Conservation (phyloP, 2,329 filamentous ascomycete species). For the Talaromyces sp. region DNA sequence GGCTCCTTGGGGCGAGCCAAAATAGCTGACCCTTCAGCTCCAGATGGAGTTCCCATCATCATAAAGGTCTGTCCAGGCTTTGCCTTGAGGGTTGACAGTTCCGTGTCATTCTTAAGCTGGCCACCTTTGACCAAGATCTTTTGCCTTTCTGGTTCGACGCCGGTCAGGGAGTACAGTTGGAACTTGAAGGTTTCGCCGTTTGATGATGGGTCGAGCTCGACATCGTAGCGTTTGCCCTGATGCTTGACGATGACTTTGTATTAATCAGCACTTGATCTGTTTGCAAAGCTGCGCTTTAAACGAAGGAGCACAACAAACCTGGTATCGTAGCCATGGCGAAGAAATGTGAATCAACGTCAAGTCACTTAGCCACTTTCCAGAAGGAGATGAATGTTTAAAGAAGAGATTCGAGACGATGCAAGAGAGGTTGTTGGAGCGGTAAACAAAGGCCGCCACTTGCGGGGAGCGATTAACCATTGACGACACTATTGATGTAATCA, state of each 20-base stretch:
- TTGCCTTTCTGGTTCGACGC: conserved; percentile 91
- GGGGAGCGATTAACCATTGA: conserved; percentile 11
- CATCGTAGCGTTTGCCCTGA: conserved; percentile 87
- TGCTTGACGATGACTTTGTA: conserved; percentile 81
- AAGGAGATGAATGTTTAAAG: not conserved
- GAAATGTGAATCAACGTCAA: not conserved
- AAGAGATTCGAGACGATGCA: not conserved
- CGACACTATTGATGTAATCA: conserved; percentile 18
- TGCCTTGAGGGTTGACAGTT: conserved; percentile 74
- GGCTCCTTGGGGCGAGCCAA: conserved; percentile 69
- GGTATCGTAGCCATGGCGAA: conserved; percentile 52
- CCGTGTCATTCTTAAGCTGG: conserved; percentile 91
- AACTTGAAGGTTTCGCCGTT: conserved; percentile 93
- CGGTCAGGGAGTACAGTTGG: conserved; percentile 90
- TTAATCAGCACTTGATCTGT: conserved; percentile 19
- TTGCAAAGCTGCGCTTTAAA: not conserved
- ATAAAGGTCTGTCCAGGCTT: conserved; percentile 85
- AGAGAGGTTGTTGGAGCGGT: conserved; percentile 2
- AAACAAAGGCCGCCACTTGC: conserved; percentile 15
- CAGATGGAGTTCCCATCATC: conserved; percentile 90
- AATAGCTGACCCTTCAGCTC: conserved; percentile 53
- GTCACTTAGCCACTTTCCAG: not conserved
- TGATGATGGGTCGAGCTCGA: conserved; percentile 79
- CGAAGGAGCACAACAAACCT: conserved; percentile 32
- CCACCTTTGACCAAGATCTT: conserved; percentile 93